Percentiles rank a stretch among this genome's conserved stretches.
These are phyloP conservation scores for Fusarium buharicum DNA, from an alignment of 2,329 filamentous ascomycete genomes.

Conservation along the genomic window DNA sequence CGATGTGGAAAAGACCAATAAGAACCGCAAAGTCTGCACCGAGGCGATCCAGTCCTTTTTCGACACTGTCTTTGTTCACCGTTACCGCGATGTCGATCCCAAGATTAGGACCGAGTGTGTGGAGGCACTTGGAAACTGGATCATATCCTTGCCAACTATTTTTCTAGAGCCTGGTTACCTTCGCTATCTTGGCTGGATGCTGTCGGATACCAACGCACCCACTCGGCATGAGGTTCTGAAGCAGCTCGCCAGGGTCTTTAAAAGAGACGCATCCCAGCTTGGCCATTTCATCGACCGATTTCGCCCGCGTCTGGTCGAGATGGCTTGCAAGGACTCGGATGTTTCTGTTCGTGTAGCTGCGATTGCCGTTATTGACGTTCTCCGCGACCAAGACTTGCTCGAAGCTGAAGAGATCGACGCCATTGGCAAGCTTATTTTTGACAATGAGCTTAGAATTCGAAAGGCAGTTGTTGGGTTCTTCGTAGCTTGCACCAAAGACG, in stretches of 20 bases:
- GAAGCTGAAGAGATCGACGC: conserved; percentile 92
- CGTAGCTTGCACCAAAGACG: conserved; percentile 83
- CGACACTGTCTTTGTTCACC: conserved; percentile 91
- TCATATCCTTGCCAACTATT: conserved; percentile 81
- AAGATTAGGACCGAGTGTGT: conserved; percentile 91
- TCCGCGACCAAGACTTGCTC: conserved; percentile 85
- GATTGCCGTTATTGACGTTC: conserved; percentile 82
- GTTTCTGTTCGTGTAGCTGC: conserved; percentile 80
- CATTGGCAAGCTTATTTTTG: conserved; percentile 88
- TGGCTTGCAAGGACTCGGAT: conserved; percentile 88
- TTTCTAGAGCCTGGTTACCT: conserved; percentile 93
- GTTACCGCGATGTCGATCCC: conserved; percentile 93
- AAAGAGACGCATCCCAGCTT: conserved; percentile 81
- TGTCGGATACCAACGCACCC: conserved; percentile 80
- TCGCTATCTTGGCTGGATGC: conserved; percentile 93
- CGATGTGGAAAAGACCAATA: conserved; percentile 75
- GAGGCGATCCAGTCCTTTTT: conserved; percentile 85
- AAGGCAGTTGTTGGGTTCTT: conserved; percentile 94
- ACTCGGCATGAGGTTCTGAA: conserved; percentile 88
- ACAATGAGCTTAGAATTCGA: conserved; percentile 83
- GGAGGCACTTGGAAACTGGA: conserved; percentile 88
- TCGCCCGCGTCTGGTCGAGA: conserved; percentile 86
- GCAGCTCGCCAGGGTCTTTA: conserved; percentile 83
- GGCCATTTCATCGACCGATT: conserved; percentile 95
- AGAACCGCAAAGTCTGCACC: conserved; percentile 75